Evolutionary conservation across 1,139 yeast genomes (phyloP), one percentile per base, ranked within the genome.

Genomic region (Kurtzmaniella natalensis): DNA sequence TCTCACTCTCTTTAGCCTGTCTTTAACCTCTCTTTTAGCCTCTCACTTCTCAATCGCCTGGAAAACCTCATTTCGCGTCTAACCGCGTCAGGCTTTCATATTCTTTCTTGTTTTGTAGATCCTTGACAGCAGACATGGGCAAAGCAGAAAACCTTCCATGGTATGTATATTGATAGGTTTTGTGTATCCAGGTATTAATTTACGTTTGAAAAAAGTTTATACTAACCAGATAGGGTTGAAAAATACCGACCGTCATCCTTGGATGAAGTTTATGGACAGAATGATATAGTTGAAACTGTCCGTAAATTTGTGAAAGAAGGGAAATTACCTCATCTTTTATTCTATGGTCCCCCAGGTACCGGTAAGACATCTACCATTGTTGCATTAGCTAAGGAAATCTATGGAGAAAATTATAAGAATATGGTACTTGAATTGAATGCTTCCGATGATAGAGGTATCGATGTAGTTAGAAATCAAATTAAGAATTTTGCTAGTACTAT

Each of bases 291-390:
- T 13, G 73, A 75, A 20, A 92, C 81, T 10, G 87, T 92, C 14
- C 75, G 88, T 30, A 82, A 80, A 55, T 89, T 94, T 56, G 89
- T 89, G 14, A 75, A 77, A 41, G 85, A 83, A 40, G 92, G 94
- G 9, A 76, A 78, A 48, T 67, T 92, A 33, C 98, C 98, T 2
- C 97, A 89, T 59, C 61, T 89, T 42, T 63, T 89, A 31, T 89
- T 92, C 57, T 89, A 92, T 56, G 98, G 98, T 0, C 97, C 97
- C 0, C 97, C 98, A 17, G 98, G 98, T 18, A 89, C 96, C 0
- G 98, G 98, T 43, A 92, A 92, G 55, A 92, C 98, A 0, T 86
- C 96, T 1, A 89, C 96, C 1, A 85, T 92, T 41, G 74, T 85
- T 23, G 97, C 97, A 0, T 62, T 92, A 39, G 96, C 98, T 2